Conservation (phyloP, 208 protist species). For the Phytomonas sp. region DNA sequence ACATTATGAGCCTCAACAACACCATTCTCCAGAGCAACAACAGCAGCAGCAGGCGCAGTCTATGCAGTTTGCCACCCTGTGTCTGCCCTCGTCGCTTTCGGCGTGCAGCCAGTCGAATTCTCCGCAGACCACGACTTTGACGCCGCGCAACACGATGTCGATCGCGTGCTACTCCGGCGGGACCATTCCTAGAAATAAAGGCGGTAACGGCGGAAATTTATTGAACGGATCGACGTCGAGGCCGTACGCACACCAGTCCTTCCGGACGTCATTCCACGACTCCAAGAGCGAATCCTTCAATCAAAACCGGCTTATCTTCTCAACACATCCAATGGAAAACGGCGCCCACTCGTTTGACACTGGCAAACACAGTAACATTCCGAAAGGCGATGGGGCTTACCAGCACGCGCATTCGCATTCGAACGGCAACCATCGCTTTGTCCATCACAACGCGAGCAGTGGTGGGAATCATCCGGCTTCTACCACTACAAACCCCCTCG, state of each 20-base stretch:
- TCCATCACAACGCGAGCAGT: not conserved
- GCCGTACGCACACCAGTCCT: not conserved
- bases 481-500: not conserved
- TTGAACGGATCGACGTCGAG: not conserved
- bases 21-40: not conserved
- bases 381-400: not conserved
- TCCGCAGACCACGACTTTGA: not conserved
- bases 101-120: not conserved
- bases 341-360: not conserved
- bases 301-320: not conserved
- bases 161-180: not conserved
- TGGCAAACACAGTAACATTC: not conserved
- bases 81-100: not conserved
- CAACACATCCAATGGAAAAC: not conserved
- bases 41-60: not conserved
- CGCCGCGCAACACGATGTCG: not conserved
- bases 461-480: not conserved
- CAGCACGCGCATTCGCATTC: not conserved
- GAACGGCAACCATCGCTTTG: not conserved
- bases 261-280: not conserved
- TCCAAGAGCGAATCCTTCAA: not conserved
- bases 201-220: not conserved
- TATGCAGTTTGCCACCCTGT: not conserved
- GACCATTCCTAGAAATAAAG: not conserved
- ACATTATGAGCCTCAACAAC: not conserved